Evolutionary conservation across 1,284 basidiomycete genomes (phyloP).

Genomic region (Apiotrichum veenhuisii): DNA sequence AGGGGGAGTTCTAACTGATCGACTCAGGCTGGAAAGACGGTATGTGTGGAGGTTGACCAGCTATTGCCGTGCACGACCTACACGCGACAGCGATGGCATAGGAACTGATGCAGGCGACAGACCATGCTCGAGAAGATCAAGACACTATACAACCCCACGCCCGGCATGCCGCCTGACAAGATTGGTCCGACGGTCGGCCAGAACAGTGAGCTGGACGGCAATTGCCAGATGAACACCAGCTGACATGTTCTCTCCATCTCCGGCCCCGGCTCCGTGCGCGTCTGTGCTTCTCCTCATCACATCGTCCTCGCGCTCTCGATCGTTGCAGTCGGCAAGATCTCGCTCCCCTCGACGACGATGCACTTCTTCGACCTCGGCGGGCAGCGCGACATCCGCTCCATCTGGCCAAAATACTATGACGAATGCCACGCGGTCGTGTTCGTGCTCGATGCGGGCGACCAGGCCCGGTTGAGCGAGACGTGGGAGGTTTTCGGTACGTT

Average conservation of each 20-base stretch:
- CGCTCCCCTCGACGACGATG: conserved; percentile 80
- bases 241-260: not conserved
- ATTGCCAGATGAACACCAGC: not conserved
- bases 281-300: not conserved
- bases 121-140: conserved; percentile 89
- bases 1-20: conserved; percentile 13
- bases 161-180: conserved; percentile 77
- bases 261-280: not conserved
- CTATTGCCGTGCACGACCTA: not conserved
- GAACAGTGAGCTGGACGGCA: conserved; percentile 63
- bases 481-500: conserved; percentile 89
- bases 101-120: conserved; percentile 50
- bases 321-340: conserved; percentile 76
- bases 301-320: not conserved
- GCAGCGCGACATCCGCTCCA: conserved; percentile 81
- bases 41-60: conserved; percentile 42
- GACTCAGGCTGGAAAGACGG: conserved; percentile 76
- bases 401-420: conserved; percentile 90
- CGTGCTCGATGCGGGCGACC: conserved; percentile 83
- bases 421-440: conserved; percentile 89
- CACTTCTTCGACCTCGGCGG: conserved; percentile 94
- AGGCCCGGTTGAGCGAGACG: conserved; percentile 76
- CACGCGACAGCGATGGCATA: not conserved
- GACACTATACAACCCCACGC: conserved; percentile 78
- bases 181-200: conserved; percentile 92